phyloP scores from a whole-genome alignment of 169 alveolate genomes.

The Plasmodium adleri region DNA sequence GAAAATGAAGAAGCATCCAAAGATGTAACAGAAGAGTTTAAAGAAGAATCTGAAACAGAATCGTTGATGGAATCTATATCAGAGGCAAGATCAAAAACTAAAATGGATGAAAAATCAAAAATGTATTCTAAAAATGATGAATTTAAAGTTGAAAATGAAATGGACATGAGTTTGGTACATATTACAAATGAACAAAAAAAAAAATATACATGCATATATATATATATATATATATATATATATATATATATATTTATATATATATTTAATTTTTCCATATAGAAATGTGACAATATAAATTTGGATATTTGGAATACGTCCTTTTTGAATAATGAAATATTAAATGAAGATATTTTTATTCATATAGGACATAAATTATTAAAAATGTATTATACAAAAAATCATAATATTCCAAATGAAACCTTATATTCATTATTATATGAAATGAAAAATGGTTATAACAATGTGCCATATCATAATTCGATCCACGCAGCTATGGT shows the following conservation, averaged over 20 bases:
- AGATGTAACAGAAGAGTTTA: conserved; percentile 9
- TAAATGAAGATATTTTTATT: conserved; percentile 32
- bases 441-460: conserved; percentile 74
- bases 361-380: conserved; percentile 46
- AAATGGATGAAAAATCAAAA: conserved; percentile 9
- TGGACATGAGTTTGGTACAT: conserved; percentile 57
- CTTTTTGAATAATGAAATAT: conserved; percentile 24
- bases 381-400: conserved; percentile 28
- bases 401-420: conserved; percentile 45
- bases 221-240: conserved; percentile 5
- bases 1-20: conserved; percentile 5
- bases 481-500: conserved; percentile 77
- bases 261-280: conserved; percentile 7
- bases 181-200: not conserved
- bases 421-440: conserved; percentile 37
- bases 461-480: conserved; percentile 76
- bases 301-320: conserved; percentile 22
- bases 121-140: conserved; percentile 5
- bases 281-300: conserved; percentile 25
- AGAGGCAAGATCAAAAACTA: conserved; percentile 7
- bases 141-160: conserved; percentile 3
- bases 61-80: conserved; percentile 61
- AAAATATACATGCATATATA: not conserved
- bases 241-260: not conserved
- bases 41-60: conserved; percentile 64